Evolutionary conservation across 78 protist genomes (phyloP), one percentile per base, ranked within the genome.

Genomic region (Dictyostelium capitatum): DNA sequence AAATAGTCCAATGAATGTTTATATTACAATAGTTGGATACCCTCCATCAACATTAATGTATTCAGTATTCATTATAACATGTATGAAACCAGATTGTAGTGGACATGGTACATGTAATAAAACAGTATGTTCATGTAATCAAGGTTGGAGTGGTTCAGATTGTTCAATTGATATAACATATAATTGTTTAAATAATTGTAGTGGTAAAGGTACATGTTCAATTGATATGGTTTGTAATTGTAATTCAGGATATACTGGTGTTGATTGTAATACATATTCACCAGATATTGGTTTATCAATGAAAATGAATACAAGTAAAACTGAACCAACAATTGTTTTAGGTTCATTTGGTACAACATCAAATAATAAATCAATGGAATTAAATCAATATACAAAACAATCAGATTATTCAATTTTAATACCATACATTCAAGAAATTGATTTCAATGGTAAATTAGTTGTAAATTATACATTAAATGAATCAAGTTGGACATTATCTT

Each of bases 81-180:
- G 75, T 67, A 32, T 67, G 47, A 67, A 67, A 25, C 70, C 70
- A 62, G 37, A 67, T 67, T 75, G 81, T 75, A 48, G 65, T 75
- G 93, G 98, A 23, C 96, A 98, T 17, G 99, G 99, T 12, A 77
- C 84, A 23, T 99, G 99, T 90, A 69, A 57, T 23, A 57, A 96
- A 1, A 87, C 72, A 56, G 23, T 95, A 23, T 99, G 99, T 83
- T 98, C 99, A 17, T 97, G 90, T 72, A 43, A 53, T 0, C 1
- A 1, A 23, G 48, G 46, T 20, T 83, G 78, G 80, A 17, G 43
- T 32, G 90, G 90, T 20, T 32, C 25, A 20, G 80, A 83, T 54
- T 83, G 90, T 83, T 62, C 81, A 17, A 83, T 83, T 3, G 75
- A 50, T 28, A 28, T 9, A 20, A 65, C 43, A 0, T 70, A 37